Evolutionary conservation across 805 yeast species (phyloP).

Genomic region (Saccharomycopsis microspora): DNA sequence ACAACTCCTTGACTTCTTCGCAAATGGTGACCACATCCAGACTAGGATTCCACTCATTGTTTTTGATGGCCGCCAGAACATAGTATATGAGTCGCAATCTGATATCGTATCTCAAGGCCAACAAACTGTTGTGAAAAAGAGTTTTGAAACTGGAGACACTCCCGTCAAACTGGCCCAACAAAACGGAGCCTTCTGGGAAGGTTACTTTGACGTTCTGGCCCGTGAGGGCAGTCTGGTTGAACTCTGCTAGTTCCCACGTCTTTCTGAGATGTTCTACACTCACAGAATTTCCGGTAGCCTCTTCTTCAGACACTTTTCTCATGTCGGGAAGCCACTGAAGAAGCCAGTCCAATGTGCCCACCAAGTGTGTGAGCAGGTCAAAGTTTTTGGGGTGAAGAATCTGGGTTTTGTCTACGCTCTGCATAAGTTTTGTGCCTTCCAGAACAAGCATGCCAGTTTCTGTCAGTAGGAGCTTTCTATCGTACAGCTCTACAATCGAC

Average conservation of each 20-base stretch:
- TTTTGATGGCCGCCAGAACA: conserved; percentile 35
- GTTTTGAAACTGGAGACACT: conserved; percentile 19
- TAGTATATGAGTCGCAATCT: conserved; percentile 41
- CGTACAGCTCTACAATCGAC: conserved; percentile 20
- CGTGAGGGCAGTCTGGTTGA: conserved; percentile 7
- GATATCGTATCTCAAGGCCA: conserved; percentile 47
- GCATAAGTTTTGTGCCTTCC: conserved; percentile 23
- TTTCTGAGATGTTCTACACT: conserved; percentile 7
- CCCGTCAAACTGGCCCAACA: conserved; percentile 21
- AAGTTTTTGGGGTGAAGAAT: conserved; percentile 42
- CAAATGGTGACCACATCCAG: conserved; percentile 53
- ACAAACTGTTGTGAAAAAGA: conserved; percentile 19
- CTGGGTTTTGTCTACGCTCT: conserved; percentile 33
- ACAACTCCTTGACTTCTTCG: conserved; percentile 37
- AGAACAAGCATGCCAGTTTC: conserved; percentile 23
- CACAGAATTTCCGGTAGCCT: conserved; percentile 8
- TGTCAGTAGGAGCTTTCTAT: conserved; percentile 16
- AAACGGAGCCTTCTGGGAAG: conserved; percentile 9
- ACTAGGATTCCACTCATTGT: conserved; percentile 38
- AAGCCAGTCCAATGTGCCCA: conserved; percentile 46
- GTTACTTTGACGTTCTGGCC: conserved; percentile 6
- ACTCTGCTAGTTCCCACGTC: conserved; percentile 14
- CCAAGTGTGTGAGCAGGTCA: conserved; percentile 38
- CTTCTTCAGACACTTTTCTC: conserved; percentile 27
- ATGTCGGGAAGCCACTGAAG: conserved; percentile 48